Evolutionary conservation across 108 stramenopile genomes (phyloP).

Genomic region (Chaetoceros muelleri): DNA sequence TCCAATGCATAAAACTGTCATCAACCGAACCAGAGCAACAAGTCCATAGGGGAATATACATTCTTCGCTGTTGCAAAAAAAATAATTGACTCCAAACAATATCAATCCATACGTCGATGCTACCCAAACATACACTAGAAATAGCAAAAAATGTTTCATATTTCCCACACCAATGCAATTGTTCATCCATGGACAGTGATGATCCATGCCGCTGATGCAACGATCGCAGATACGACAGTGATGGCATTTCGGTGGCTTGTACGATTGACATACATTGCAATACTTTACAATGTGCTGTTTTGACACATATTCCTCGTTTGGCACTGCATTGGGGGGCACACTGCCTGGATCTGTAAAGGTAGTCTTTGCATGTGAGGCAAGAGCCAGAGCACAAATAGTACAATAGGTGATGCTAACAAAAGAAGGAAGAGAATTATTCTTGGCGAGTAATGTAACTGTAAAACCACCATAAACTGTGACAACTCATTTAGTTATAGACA

Average conservation of each 20-base stretch:
- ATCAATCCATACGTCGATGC: conserved; percentile 53
- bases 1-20: conserved; percentile 49
- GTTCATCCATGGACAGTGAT: conserved; percentile 82
- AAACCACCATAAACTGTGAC: conserved; percentile 49
- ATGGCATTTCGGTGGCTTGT: conserved; percentile 86
- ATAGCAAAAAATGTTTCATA: conserved; percentile 72
- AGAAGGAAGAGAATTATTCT: conserved; percentile 33
- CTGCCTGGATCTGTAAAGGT: conserved; percentile 89
- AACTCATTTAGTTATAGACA: no score
- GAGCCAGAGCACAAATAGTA: conserved; percentile 49
- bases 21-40: conserved; percentile 49
- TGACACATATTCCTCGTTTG: conserved; percentile 32
- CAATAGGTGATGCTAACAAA: conserved; percentile 35
- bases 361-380: conserved; percentile 80
- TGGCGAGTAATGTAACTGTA: conserved; percentile 55
- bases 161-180: conserved; percentile 91
- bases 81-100: conserved; percentile 59
- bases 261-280: conserved; percentile 86
- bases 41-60: conserved; percentile 46
- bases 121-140: conserved; percentile 64
- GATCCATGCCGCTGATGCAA: conserved; percentile 86
- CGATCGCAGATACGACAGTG: conserved; percentile 94
- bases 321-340: conserved; percentile 65
- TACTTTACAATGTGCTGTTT: conserved; percentile 28
- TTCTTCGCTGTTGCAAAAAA: conserved; percentile 55